These are phyloP conservation scores for Mytilinidion resinicola DNA, from an alignment of 495 filamentous ascomycete genomes.

Conservation along the genomic window DNA sequence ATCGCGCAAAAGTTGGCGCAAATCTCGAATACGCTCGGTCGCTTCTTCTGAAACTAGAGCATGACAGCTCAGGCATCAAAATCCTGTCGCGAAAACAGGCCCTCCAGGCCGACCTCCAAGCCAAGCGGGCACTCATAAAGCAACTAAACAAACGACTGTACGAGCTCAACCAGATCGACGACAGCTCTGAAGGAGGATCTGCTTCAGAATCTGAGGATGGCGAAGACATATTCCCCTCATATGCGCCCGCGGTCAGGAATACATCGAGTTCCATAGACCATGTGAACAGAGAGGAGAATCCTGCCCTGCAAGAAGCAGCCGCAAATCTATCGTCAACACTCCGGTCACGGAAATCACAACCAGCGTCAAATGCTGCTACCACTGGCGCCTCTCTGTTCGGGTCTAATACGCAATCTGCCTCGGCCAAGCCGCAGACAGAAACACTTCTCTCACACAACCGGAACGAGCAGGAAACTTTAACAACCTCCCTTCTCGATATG, in stretches of 20 bases:
- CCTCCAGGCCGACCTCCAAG: conserved; percentile 58
- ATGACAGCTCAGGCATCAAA: conserved; percentile 60
- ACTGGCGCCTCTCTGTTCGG: conserved; percentile 29
- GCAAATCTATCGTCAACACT: conserved; percentile 26
- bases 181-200: conserved; percentile 22
- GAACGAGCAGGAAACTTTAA: conserved; percentile 77
- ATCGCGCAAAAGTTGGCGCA: conserved; percentile 62
- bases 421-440: conserved; percentile 48
- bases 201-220: conserved; percentile 22
- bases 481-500: conserved; percentile 67
- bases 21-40: conserved; percentile 76
- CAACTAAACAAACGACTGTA: conserved; percentile 33
- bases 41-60: conserved; percentile 70
- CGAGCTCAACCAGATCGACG: conserved; percentile 51
- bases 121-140: conserved; percentile 51
- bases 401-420: conserved; percentile 17
- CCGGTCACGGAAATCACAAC: conserved; percentile 27
- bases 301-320: conserved; percentile 21
- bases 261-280: not conserved
- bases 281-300: conserved; percentile 11
- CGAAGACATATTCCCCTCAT: conserved; percentile 21
- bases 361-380: conserved; percentile 19
- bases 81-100: conserved; percentile 58
- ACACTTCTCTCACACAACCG: conserved; percentile 66
- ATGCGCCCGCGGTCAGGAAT: conserved; percentile 30